Evolutionary conservation across 2,329 filamentous ascomycete genomes (phyloP), one percentile per base, ranked within the genome.

Genomic region (Pseudogymnoascus sp.): DNA sequence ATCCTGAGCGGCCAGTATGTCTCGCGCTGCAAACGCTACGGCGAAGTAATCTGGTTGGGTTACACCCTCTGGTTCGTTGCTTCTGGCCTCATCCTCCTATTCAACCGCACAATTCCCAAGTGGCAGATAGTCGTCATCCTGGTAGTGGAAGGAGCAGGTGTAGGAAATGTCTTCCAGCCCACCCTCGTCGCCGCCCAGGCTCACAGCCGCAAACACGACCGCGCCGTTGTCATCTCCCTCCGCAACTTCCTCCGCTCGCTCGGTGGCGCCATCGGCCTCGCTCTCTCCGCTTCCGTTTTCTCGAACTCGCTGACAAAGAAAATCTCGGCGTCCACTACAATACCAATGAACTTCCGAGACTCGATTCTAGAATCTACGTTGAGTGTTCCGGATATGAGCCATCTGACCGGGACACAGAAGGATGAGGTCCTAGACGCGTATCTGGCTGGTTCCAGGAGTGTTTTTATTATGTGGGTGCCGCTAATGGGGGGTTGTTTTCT

Each of bases 221-320:
- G 85, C 19, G 85, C 86, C 0, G 81, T 87, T 1, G 80, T 86
- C 19, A 87, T 86, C 37, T 83, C 82, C 2, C 81, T 82, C 61
- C 78, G 85, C 1, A 88, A 88, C 67, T 87, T 87, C 69, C 77
- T 86, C 65, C 80, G 86, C 6, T 81, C 80, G 56, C 74, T 84
- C 3, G 85, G 86, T 8, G 85, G 84, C 24, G 77, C 84, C 1
- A 76, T 80, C 13, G 84, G 85, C 0, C 77, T 88, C 0, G 83
- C 83, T 0, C 74, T 86, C 7, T 82, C 81, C 0, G 82, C 82
- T 1, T 81, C 82, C 2, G 74, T 86, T 1, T 72, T 81, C 19
- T 72, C 70, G 1, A 71, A 74, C 69, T 64, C 75, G 70, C 37
- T 73, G n/a, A 67, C 67, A n/a, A 64, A 64, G 10, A 63, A 63